Conservation (phyloP, 1,284 basidiomycete genomes). For the Trametes sp. region DNA sequence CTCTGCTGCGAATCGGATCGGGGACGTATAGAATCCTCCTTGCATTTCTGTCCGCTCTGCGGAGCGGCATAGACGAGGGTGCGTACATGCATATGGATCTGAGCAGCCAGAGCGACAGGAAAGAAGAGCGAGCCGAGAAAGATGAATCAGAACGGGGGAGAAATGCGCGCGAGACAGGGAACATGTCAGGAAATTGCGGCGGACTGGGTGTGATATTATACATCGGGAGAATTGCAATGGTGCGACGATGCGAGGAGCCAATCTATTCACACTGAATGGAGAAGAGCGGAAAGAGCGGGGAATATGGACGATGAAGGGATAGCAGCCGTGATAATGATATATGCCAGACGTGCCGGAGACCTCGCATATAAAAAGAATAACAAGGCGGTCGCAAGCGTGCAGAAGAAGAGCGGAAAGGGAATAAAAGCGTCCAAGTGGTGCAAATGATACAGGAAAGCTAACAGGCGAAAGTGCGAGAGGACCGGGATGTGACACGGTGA, state of each 20-base stretch:
- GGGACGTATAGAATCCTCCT: constrained; percentile 20
- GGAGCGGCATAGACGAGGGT: constrained; percentile 37
- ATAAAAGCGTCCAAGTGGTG: constrained; percentile 19
- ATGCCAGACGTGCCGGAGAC: constrained; percentile 33
- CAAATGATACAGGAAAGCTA: constrained; percentile 17
- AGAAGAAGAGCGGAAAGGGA: constrained; percentile 10
- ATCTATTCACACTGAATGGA: constrained; percentile 30
- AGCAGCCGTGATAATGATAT: constrained; percentile 33
- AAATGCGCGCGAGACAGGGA: constrained; percentile 24
- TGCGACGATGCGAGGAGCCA: constrained; percentile 31
- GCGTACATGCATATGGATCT: constrained; percentile 30
- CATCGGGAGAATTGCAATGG: constrained; percentile 31
- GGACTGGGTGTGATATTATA: constrained; percentile 24
- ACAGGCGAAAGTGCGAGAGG: constrained; percentile 22
- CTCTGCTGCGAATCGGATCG: background rate
- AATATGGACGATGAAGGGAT: constrained; percentile 17
- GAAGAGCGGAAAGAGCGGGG: constrained; percentile 9
- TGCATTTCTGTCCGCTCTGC: constrained; percentile 39
- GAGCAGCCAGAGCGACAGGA: constrained; percentile 25
- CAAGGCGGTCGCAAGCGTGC: constrained; percentile 10
- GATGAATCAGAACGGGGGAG: constrained; percentile 21
- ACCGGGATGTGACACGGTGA: constrained; percentile 30
- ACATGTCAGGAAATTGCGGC: constrained; percentile 4
- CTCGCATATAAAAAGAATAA: constrained; percentile 31
- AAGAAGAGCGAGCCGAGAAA: constrained; percentile 11